Conservation (phyloP, 805 yeast species). For the Jamesozyma lodderae region DNA sequence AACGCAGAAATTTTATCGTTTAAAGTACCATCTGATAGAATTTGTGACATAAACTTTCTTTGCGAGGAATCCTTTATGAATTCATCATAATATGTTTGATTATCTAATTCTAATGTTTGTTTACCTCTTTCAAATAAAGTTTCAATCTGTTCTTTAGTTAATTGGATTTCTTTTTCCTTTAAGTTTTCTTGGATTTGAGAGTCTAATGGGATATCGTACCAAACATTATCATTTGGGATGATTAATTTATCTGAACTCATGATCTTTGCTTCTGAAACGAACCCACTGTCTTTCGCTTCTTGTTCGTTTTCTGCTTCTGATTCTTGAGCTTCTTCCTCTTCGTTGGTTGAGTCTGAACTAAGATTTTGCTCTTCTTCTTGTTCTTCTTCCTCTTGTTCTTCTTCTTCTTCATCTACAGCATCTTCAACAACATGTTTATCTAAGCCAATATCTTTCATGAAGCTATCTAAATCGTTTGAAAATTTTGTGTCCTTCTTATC, state of each 20-base stretch:
- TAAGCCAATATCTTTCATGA: conserved; percentile 63
- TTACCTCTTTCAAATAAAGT: conserved; percentile 59
- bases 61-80: conserved; percentile 71
- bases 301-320: conserved; percentile 19
- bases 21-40: conserved; percentile 84
- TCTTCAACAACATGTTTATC: conserved; percentile 31
- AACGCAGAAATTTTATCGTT: conserved; percentile 92
- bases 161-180: conserved; percentile 15
- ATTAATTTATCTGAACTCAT: conserved; percentile 48
- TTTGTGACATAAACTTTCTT: conserved; percentile 78
- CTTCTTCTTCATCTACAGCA: conserved; percentile 25
- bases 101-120: conserved; percentile 57
- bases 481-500: conserved; percentile 33
- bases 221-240: conserved; percentile 57
- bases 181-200: conserved; percentile 17
- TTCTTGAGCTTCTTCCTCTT: conserved; percentile 21
- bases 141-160: conserved; percentile 47
- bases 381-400: conserved; percentile 13
- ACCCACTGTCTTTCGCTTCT: conserved; percentile 23
- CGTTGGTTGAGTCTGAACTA: conserved; percentile 17
- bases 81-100: conserved; percentile 59
- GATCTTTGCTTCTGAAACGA: conserved; percentile 29
- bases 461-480: conserved; percentile 45
- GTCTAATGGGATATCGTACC: conserved; percentile 59
- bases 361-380: conserved; percentile 14